Percentiles rank a stretch among this genome's conserved stretches.
Evolutionary conservation across 2,329 filamentous ascomycete species (phyloP).

Genomic region (Trichoderma pleuroti): DNA sequence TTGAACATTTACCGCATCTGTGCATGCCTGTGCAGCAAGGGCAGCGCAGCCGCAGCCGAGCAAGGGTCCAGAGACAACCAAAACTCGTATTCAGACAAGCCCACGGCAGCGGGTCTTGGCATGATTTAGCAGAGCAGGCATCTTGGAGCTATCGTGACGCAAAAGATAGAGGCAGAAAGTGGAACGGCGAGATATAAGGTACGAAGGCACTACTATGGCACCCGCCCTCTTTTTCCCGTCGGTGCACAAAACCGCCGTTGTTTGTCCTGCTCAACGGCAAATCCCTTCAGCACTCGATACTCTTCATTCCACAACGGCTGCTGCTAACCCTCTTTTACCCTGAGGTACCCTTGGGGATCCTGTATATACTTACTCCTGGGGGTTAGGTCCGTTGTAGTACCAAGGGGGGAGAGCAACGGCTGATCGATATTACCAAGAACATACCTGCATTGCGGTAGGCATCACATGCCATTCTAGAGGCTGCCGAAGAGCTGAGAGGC

Average conservation of each 20-base stretch:
- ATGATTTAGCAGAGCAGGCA: not conserved
- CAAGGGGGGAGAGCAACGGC: not conserved
- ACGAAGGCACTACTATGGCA: not conserved
- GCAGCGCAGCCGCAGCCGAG: not conserved
- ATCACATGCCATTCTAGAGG: not conserved
- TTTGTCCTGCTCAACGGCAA: not conserved
- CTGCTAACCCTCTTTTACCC: not conserved
- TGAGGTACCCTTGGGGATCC: not conserved
- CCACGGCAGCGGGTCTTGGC: conserved; percentile 3
- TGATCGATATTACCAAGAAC: conserved; percentile 1
- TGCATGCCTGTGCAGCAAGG: not conserved
- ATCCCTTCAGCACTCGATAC: not conserved
- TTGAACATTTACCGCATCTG: not conserved
- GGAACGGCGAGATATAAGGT: conserved; percentile 1
- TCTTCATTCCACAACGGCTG: not conserved
- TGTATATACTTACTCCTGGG: not conserved
- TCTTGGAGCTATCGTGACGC: not conserved
- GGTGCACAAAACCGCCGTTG: not conserved
- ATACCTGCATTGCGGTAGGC: not conserved
- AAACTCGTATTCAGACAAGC: conserved; percentile 8
- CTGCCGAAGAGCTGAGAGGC: not conserved
- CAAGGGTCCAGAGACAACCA: conserved; percentile 2
- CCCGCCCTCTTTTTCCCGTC: not conserved
- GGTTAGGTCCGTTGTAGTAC: not conserved
- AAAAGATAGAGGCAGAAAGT: not conserved